phyloP scores from a whole-genome alignment of 345 rosid genomes.

The Murraya koenigii region DNA sequence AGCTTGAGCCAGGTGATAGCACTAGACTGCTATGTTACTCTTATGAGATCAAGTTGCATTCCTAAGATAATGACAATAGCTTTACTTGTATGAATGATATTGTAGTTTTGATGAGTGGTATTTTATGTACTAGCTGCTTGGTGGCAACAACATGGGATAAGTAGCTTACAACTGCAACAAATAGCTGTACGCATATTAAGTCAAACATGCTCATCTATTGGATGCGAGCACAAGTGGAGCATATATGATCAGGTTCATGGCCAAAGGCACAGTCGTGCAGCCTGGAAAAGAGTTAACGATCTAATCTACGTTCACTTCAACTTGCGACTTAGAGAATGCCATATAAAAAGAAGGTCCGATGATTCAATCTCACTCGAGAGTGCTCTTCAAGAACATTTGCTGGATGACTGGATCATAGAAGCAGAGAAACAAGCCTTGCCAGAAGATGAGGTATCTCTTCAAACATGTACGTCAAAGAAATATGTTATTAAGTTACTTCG shows the following conservation, averaged over 20 bases:
- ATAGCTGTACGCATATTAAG: constrained; percentile 36
- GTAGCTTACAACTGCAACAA: constrained; percentile 31
- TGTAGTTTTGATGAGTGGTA: background rate
- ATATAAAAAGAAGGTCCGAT: constrained; percentile 19
- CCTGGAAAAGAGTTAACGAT: constrained; percentile 27
- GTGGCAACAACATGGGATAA: constrained; percentile 40
- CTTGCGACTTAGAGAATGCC: constrained; percentile 35
- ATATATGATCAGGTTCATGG: constrained; percentile 25
- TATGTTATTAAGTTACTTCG: too few species aligned
- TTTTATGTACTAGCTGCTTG: constrained; percentile 33
- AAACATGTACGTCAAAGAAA: background rate
- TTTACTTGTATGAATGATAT: background rate
- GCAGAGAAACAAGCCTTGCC: constrained; percentile 21
- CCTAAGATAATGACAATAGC: background rate
- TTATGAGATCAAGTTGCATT: background rate
- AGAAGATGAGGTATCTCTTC: constrained; percentile 28
- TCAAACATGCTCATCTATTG: constrained; percentile 32
- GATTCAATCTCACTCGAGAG: constrained; percentile 25
- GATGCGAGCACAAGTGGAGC: constrained; percentile 34
- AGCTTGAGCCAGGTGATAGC: constrained; percentile 45
- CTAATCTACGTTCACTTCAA: constrained; percentile 35
- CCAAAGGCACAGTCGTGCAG: constrained; percentile 23
- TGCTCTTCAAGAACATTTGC: constrained; percentile 15
- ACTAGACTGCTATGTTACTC: background rate
- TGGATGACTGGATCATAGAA: constrained; percentile 29